Evolutionary conservation across 2,329 filamentous ascomycete species (phyloP).

Genomic region (Cucurbitaria berberidis): DNA sequence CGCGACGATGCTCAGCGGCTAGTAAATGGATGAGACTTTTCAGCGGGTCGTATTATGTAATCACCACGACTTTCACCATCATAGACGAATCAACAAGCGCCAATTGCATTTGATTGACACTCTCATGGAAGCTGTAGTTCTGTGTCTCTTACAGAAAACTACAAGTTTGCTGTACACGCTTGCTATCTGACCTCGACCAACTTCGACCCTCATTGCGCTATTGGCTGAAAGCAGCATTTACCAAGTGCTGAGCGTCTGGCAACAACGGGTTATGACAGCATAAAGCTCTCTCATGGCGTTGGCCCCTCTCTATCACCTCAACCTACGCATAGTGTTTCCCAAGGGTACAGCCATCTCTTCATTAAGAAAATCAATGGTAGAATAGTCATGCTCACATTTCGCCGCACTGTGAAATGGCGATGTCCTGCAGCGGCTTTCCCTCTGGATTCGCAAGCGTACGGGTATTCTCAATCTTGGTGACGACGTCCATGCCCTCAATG

Average conservation of each 20-base stretch:
- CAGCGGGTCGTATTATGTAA: slow-evolving; percentile 21
- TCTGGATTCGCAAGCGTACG: slow-evolving; percentile 67
- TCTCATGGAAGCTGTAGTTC: background rate
- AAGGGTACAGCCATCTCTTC: background rate
- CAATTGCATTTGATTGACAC: background rate
- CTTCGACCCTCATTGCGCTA: background rate
- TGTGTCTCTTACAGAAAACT: no score
- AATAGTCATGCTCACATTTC: slow-evolving; percentile 72
- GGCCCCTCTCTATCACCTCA: background rate
- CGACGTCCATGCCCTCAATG: slow-evolving; percentile 85
- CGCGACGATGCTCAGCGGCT: slow-evolving; percentile 13
- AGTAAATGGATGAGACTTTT: slow-evolving; percentile 10
- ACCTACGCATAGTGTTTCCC: background rate
- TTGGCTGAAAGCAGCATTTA: background rate
- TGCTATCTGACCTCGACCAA: background rate
- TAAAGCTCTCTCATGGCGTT: background rate
- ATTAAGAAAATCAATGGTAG: background rate
- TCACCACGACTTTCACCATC: background rate
- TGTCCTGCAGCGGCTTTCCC: slow-evolving; percentile 84
- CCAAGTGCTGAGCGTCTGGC: background rate
- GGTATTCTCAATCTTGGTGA: slow-evolving; percentile 90
- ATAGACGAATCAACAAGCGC: background rate
- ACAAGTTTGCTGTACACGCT: background rate
- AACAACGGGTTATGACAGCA: background rate
- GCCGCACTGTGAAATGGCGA: slow-evolving; percentile 84